A percentile compares a stretch with the other conserved stretches of the same genome.
phyloP scores from a whole-genome alignment of 441 rosid species.

The Capsella rubella region DNA sequence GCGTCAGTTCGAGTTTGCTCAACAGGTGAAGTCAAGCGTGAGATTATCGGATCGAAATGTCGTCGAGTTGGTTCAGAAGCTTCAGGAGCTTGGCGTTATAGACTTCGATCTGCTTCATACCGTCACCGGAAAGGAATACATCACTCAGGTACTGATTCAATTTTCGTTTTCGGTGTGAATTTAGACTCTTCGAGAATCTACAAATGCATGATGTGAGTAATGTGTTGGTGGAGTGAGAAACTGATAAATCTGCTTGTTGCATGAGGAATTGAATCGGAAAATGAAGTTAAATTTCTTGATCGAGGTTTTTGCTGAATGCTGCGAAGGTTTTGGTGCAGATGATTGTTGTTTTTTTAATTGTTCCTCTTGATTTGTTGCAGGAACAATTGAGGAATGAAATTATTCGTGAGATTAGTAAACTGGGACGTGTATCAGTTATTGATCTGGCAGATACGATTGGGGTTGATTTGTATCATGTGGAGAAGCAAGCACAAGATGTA shows the following conservation, averaged over 20 bases:
- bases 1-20: conserved; percentile 94
- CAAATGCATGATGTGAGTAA: neutral
- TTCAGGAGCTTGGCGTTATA: conserved; percentile 88
- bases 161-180: conserved; percentile 2
- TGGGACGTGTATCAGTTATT: conserved; percentile 86
- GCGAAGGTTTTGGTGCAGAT: neutral
- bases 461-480: conserved; percentile 93
- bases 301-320: neutral
- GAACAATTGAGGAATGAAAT: conserved; percentile 91
- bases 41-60: conserved; percentile 93
- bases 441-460: conserved; percentile 83
- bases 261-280: conserved; percentile 19
- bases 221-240: conserved; percentile 3
- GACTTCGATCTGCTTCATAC: conserved; percentile 99
- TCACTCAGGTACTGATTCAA: conserved; percentile 67
- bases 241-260: conserved; percentile 22
- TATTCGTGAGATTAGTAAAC: conserved; percentile 58
- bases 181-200: conserved; percentile 1
- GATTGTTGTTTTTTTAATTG: neutral
- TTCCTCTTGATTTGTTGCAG: conserved; percentile 43
- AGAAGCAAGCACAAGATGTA: conserved; percentile 86
- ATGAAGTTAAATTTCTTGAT: conserved; percentile 31
- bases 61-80: conserved; percentile 96
- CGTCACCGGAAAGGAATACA: conserved; percentile 93
- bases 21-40: conserved; percentile 88